Base-by-base conservation (phyloP, 805 yeast genomes). In the Yamadazyma akitaensis region DNA sequence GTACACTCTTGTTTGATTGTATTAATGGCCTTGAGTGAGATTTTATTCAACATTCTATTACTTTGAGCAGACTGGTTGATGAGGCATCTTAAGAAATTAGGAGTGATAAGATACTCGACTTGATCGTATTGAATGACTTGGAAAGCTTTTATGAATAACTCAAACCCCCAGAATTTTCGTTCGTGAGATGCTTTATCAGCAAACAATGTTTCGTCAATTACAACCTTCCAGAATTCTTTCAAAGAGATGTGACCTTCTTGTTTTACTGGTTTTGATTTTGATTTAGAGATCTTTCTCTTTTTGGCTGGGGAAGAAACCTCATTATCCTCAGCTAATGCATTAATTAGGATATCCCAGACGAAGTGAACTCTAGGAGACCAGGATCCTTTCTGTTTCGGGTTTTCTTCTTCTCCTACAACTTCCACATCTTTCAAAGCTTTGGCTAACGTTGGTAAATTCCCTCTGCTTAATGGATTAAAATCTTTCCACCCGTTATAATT, bases 121-220 rank as follows among this genome's bases (percentile, higher is more conserved):
- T 57, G 55, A 3, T 54, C 19, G 1, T 48, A 49, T 2, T 55
- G 44, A 5, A 67, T 51, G 2, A 46, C 36, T 2, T 42, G 46
- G 36, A 83, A 60, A 46, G 81, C 73, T 43, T 73, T 68, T 36
- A 67, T 72, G 50, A 91, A 81, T 10, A 90, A 76, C 54, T 86
- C 86, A 56, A 91, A 81, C 0, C 97, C 98, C 78, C 88, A 79
- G 63, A 76, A 87, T 62, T 91, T 92, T 47, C 96, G 74, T 62
- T 91, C 97, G 28, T 84, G 79, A 1, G 97, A 89, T 0, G 96
- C 75, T 53, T 83, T 80, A 32, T 80, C 81, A 5, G 87, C 72
- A 55, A 92, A 91, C 49, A 87, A 79, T 3, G 85, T 77, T 56
- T 89, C 94, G 60, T 92, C 97, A 13, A 92, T 78, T 5, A 81